A percentile compares a stretch with the other conserved stretches of the same genome.
Evolutionary conservation across 2,329 filamentous ascomycete genomes (phyloP).

Genomic region (Aspergillus neoniger): DNA sequence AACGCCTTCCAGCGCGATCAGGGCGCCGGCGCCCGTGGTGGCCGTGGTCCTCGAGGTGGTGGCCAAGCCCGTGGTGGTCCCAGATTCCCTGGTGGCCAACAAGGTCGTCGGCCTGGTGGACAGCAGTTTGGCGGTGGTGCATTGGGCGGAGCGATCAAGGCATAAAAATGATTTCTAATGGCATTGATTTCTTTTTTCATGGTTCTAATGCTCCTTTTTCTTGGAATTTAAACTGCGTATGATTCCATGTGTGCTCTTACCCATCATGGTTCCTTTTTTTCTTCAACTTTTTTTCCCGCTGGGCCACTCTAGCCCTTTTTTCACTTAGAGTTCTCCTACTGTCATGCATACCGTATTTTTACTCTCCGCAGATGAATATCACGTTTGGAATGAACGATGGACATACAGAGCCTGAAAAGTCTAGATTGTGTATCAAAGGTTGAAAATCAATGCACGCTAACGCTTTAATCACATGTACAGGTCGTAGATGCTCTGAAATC

Average conservation of each 20-base stretch:
- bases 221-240: conserved; percentile 25
- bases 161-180: conserved; percentile 44
- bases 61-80: conserved; percentile 42
- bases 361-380: conserved; percentile 23
- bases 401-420: not conserved
- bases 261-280: conserved; percentile 9
- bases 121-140: conserved; percentile 54
- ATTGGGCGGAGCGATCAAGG: conserved; percentile 54
- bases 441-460: not conserved
- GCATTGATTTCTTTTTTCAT: conserved; percentile 32
- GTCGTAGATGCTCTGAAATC: not conserved
- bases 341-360: conserved; percentile 21
- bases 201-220: conserved; percentile 27
- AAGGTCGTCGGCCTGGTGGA: conserved; percentile 49
- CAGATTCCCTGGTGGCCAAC: conserved; percentile 41
- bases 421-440: not conserved
- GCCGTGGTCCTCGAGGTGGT: conserved; percentile 53
- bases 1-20: conserved; percentile 95
- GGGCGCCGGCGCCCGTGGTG: conserved; percentile 69
- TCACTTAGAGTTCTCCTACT: conserved; percentile 11
- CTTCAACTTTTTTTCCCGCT: not conserved
- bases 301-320: conserved; percentile 7
- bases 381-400: conserved; percentile 23
- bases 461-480: not conserved
- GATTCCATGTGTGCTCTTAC: conserved; percentile 22